phyloP scores from a whole-genome alignment of 2,329 filamentous ascomycete species.

The Fusarium papillatum region DNA sequence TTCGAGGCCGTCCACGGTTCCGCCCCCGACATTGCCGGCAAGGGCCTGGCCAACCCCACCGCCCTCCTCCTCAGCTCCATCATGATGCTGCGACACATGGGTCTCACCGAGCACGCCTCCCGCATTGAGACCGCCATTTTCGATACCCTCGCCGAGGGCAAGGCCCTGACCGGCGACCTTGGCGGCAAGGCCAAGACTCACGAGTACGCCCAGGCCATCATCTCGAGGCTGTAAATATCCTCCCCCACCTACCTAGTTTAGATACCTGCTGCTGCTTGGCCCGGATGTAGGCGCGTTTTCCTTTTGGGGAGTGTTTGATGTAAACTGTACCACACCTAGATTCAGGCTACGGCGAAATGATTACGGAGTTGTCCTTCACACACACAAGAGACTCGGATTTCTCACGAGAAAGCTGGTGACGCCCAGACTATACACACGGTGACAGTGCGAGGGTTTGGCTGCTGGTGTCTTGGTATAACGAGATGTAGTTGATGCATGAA shows the following conservation, averaged over 20 bases:
- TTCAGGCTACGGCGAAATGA: slow-evolving; percentile 47
- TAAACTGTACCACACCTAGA: slow-evolving; percentile 49
- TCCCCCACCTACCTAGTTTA: slow-evolving; percentile 26
- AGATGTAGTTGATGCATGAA: neutral
- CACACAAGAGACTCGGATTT: slow-evolving; percentile 10
- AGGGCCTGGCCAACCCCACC: slow-evolving; percentile 97
- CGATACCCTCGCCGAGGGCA: slow-evolving; percentile 94
- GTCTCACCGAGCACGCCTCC: slow-evolving; percentile 84
- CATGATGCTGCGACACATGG: slow-evolving; percentile 99
- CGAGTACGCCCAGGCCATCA: slow-evolving; percentile 95
- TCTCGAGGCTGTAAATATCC: slow-evolving; percentile 70
- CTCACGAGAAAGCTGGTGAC: slow-evolving; percentile 23
- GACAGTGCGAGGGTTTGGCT: slow-evolving; percentile 11
- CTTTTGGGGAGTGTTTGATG: slow-evolving; percentile 44
- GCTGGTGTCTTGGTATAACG: slow-evolving; percentile 2
- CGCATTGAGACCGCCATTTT: slow-evolving; percentile 97
- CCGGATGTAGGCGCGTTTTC: slow-evolving; percentile 37
- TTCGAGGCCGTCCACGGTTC: slow-evolving; percentile 99
- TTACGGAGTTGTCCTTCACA: slow-evolving; percentile 39
- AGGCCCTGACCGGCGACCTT: slow-evolving; percentile 94
- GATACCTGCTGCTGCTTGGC: slow-evolving; percentile 43
- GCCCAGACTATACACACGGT: slow-evolving; percentile 15
- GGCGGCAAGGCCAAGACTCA: slow-evolving; percentile 96
- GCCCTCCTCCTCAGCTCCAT: slow-evolving; percentile 95
- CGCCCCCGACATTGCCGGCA: slow-evolving; percentile 95